A percentile compares a stretch with the other conserved stretches of the same genome.
These are phyloP conservation scores for Garcia nutans DNA, from an alignment of 345 rosid genomes.

Conservation along the genomic window DNA sequence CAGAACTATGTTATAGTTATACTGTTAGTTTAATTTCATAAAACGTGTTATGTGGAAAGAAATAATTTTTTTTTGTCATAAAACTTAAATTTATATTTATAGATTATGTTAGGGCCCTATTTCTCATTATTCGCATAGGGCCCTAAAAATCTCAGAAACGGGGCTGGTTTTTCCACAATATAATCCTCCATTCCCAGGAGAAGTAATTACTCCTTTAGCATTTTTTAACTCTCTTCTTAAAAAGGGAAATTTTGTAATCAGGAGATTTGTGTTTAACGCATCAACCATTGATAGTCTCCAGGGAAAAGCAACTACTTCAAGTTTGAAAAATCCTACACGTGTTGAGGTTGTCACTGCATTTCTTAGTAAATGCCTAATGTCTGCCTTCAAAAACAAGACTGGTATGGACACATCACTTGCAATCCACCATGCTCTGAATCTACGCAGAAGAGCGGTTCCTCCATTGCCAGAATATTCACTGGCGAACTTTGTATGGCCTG, in stretches of 20 bases:
- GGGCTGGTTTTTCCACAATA: slow-evolving; percentile 31
- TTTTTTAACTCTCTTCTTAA: neutral
- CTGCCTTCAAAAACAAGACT: slow-evolving; percentile 27
- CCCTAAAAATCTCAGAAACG: too few species aligned
- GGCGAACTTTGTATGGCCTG: slow-evolving; percentile 39
- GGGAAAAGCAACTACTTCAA: slow-evolving; percentile 28
- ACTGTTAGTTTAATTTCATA: too few species aligned
- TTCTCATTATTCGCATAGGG: too few species aligned
- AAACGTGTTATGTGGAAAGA: too few species aligned
- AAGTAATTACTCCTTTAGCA: neutral
- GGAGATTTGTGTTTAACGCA: slow-evolving; percentile 45
- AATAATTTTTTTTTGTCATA: too few species aligned
- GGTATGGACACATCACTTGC: slow-evolving; percentile 26
- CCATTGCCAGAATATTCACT: slow-evolving; percentile 31
- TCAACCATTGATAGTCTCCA: slow-evolving; percentile 29
- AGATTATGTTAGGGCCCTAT: too few species aligned
- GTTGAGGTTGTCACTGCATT: slow-evolving; percentile 50
- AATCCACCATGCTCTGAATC: slow-evolving; percentile 29
- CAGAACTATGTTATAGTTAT: too few species aligned
- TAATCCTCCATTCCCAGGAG: neutral
- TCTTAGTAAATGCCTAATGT: slow-evolving; percentile 38
- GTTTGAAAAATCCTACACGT: slow-evolving; percentile 38
- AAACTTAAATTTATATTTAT: too few species aligned
- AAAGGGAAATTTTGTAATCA: slow-evolving; percentile 15
- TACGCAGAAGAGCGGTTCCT: slow-evolving; percentile 29